Percentiles rank a stretch among this genome's conserved stretches.
Conservation (phyloP, 192 early-diverging fungal genomes). For the Funneliformis mosseae region DNA sequence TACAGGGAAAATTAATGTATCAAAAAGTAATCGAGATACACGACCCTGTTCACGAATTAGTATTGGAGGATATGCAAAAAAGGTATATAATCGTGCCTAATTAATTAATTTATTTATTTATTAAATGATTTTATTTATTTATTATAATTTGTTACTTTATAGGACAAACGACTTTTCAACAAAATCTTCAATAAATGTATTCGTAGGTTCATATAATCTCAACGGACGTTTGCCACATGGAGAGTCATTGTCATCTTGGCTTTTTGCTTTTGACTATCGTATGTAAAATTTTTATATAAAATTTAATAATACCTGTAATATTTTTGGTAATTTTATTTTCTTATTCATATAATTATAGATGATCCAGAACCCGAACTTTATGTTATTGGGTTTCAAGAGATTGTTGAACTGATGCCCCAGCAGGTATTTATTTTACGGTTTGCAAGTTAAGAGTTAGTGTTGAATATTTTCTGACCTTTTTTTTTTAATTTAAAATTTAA, state of each 20-base stretch:
- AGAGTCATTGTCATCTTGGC: conserved; percentile 69
- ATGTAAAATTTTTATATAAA: not conserved
- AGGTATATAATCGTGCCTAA: conserved; percentile 31
- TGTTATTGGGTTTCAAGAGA: conserved; percentile 93
- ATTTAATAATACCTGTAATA: not conserved
- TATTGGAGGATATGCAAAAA: conserved; percentile 38
- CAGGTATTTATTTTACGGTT: conserved; percentile 42
- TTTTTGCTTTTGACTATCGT: conserved; percentile 51
- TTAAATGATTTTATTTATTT: conserved; percentile 19
- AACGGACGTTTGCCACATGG: conserved; percentile 76
- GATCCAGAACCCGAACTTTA: conserved; percentile 72
- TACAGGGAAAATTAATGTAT: conserved; percentile 55
- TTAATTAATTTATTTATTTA: not conserved
- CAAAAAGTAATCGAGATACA: conserved; percentile 51
- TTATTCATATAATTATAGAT: conserved; percentile 23
- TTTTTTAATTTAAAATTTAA: not conserved
- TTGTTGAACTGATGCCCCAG: conserved; percentile 85
- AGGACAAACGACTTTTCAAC: conserved; percentile 65
- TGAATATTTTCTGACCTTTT: not conserved
- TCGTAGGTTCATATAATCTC: conserved; percentile 90
- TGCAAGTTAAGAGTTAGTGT: not conserved
- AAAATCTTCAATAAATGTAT: conserved; percentile 61
- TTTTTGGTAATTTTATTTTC: not conserved
- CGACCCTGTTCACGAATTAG: conserved; percentile 57
- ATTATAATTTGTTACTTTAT: not conserved